Percentiles rank a stretch among this genome's conserved stretches.
Conservation (phyloP, 78 protist genomes). For the Cyanophora paradoxa region DNA sequence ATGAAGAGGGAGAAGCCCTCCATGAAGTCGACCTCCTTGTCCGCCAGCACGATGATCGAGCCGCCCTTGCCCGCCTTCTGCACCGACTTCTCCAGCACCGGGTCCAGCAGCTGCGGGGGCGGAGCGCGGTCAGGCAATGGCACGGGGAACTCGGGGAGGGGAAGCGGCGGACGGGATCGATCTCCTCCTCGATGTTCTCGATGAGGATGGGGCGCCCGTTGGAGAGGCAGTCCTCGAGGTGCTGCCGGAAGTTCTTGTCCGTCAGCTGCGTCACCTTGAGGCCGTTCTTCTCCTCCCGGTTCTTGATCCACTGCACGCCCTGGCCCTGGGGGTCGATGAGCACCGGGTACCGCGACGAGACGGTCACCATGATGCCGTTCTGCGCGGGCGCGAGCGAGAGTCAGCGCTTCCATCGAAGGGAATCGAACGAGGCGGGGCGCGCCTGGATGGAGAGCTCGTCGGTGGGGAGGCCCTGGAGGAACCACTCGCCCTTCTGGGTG, state of each 20-base stretch:
- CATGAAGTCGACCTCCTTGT: conserved; percentile 55
- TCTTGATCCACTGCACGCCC: conserved; percentile 65
- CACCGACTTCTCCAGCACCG: conserved; percentile 72
- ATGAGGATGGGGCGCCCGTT: conserved; percentile 58
- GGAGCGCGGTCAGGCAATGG: too few species aligned
- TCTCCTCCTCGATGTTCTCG: conserved; percentile 65
- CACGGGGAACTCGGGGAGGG: too few species aligned
- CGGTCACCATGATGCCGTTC: conserved; percentile 76
- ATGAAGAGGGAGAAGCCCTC: conserved; percentile 52
- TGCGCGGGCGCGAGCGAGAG: too few species aligned
- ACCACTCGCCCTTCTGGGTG: conserved; percentile 68
- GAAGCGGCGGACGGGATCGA: conserved; percentile 79
- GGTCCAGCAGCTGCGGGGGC: conserved; percentile 60
- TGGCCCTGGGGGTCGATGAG: conserved; percentile 89
- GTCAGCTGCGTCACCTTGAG: conserved; percentile 29
- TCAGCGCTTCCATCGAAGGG: too few species aligned
- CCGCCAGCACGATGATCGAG: conserved; percentile 51
- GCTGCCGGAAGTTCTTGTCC: conserved; percentile 38
- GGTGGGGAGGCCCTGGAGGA: conserved; percentile 73
- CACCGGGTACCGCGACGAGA: conserved; percentile 62
- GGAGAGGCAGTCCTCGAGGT: conserved; percentile 49
- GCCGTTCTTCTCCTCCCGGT: conserved; percentile 31
- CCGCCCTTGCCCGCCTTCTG: conserved; percentile 59
- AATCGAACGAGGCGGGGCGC: background rate
- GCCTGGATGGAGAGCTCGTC: conserved; percentile 68